Evolutionary conservation across 164 flowering plant species (phyloP), one percentile per base, ranked within the genome.

Genomic region (Stephania cephalantha): DNA sequence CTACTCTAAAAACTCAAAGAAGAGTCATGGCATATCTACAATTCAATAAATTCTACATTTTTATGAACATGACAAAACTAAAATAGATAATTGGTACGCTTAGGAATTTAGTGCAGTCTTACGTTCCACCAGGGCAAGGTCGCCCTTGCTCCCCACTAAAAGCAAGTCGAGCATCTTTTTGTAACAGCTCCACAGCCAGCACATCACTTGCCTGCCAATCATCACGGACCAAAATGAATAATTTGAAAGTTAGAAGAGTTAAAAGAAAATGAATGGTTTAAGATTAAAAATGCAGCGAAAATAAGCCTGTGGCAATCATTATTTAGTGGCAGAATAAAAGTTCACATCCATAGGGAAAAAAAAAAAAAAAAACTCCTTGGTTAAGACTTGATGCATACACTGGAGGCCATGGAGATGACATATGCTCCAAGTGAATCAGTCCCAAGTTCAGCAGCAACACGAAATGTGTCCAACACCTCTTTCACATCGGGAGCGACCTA

Each of bases 341-440:
- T 50, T 25, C 53, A 67, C 64, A 68, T 7, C 8, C 31, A 17
- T 61, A 18, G 5, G 48, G 69, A 65, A 66, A 48, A 44, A 76
- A 13, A 69, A 46, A 44, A 76, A 13, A 69, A 44, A 76, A 13
- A 69, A 46, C 46, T 50, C 44, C 4, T 20, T 46, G 31, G 29
- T 22, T 61, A 74, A 66, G 50, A 29, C 15, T 46, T 48, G 8
- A 48, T 48, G 44, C 88, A 70, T 86, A 95, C 99, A 85, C 91
- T 84, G 67, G 99, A 91, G 68, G 97, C 99, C 97, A 95, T 95
- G 77, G 99, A 95, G 78, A 91, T 95, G 74, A 95, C 97, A 84
- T 95, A 95, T 65, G 99, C 99, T 77, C 97, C 99, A 72, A 95
- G 85, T 71, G 95, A 91, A 78, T 93, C 99, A 81, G 88, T 88